Conservation (phyloP, 768 basidiomycete species). For the Rickenella mellea region DNA sequence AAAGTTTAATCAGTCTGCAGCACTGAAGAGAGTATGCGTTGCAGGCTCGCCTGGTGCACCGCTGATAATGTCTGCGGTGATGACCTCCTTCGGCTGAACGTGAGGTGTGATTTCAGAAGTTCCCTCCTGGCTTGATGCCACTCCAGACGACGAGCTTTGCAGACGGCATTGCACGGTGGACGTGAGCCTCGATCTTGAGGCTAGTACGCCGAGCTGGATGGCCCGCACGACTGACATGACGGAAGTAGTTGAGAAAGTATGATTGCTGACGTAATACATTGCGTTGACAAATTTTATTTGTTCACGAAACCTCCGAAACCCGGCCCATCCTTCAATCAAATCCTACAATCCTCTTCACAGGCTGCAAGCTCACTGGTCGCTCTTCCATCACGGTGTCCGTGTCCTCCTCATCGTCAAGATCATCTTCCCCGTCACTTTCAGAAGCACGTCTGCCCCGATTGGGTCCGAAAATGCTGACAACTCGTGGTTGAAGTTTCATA, state of each 20-base stretch:
- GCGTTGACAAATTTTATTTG: too few species aligned
- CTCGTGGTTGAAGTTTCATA: conserved; percentile 18
- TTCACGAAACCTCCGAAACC: too few species aligned
- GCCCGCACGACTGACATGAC: too few species aligned
- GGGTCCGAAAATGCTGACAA: conserved; percentile 55
- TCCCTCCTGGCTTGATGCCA: too few species aligned
- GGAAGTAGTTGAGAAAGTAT: too few species aligned
- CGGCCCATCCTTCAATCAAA: conserved; percentile 25
- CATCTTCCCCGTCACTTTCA: conserved; percentile 52
- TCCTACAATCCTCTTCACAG: conserved; percentile 50
- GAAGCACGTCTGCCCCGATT: conserved; percentile 40
- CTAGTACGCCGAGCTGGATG: too few species aligned
- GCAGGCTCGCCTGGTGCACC: conserved; percentile 68
- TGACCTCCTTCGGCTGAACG: conserved; percentile 43
- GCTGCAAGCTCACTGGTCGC: conserved; percentile 45
- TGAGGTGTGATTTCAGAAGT: too few species aligned
- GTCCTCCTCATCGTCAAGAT: conserved; percentile 40
- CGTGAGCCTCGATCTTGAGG: too few species aligned
- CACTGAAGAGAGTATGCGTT: background rate
- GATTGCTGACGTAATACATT: too few species aligned
- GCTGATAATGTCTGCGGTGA: conserved; percentile 75
- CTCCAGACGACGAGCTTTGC: too few species aligned
- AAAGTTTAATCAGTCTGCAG: background rate
- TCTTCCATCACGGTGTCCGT: conserved; percentile 32
- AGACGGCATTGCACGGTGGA: too few species aligned